Percentiles rank a stretch among this genome's conserved stretches.
phyloP scores from a whole-genome alignment of 495 filamentous ascomycete species.

The Penicillium dipodomyicola region DNA sequence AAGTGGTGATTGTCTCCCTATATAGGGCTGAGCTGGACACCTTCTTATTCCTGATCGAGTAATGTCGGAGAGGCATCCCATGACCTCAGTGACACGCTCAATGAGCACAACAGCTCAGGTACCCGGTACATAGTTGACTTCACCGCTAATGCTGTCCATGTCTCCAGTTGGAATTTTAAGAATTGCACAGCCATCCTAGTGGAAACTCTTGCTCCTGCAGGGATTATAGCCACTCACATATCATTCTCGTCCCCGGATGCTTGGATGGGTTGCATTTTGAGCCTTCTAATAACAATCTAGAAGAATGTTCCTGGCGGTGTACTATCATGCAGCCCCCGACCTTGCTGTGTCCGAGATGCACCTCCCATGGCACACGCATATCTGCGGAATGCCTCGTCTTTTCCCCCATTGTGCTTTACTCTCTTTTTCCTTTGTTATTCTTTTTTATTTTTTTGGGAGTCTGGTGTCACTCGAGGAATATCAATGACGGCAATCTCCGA shows the following conservation, averaged over 20 bases:
- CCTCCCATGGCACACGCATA: conserved; percentile 3
- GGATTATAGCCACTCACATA: conserved; percentile 22
- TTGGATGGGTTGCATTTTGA: conserved; percentile 24
- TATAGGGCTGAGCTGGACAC: conserved; percentile 19
- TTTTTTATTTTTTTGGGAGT: neutral
- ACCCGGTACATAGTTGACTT: conserved; percentile 16
- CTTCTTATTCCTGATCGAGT: conserved; percentile 17
- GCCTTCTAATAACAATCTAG: conserved; percentile 35
- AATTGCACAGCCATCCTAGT: conserved; percentile 21
- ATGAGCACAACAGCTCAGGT: conserved; percentile 15
- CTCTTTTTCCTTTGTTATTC: neutral
- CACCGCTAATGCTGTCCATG: conserved; percentile 28
- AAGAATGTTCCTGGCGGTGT: conserved; percentile 37
- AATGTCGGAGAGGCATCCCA: conserved; percentile 5
- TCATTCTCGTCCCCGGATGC: conserved; percentile 23
- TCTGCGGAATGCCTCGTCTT: neutral
- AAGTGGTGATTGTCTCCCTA: neutral
- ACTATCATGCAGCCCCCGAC: conserved; percentile 17
- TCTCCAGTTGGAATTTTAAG: conserved; percentile 25
- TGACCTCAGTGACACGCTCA: conserved; percentile 1
- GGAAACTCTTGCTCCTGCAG: conserved; percentile 12
- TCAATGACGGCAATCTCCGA: conserved; percentile 28
- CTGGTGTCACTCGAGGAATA: conserved; percentile 1
- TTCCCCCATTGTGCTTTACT: neutral
- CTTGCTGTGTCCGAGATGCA: conserved; percentile 6